Evolutionary conservation across 2,329 filamentous ascomycete species (phyloP), one percentile per base, ranked within the genome.

Genomic region (Aspergillus niger): DNA sequence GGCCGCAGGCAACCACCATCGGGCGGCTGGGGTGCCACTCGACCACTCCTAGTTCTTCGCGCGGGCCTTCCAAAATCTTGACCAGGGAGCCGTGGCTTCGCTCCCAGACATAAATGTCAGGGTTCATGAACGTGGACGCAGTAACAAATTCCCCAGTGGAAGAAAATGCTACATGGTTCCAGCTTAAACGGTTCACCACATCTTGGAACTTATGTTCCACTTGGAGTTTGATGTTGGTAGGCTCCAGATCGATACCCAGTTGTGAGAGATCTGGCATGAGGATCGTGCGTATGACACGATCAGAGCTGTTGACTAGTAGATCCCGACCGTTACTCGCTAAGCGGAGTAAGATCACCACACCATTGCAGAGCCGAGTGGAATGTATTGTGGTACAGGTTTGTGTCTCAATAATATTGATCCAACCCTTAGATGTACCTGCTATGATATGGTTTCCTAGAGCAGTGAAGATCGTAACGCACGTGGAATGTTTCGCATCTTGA

Each of bases 131-230:
- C 2, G 95, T 98, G 26, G 92, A 96, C 0, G 96, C 95, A 24
- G 92, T 92, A 43, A 99, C 92, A 73, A 98, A 98, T 77, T 99
- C 95, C 55, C 92, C 93, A 0, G 91, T 95, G 1, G 91, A 90
- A 71, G 92, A 96, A 75, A 99, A 98, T 0, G 93, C 92, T 60
- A 97, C 93, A 72, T 97, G 92, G 72, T 98, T 99, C 95, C 95
- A 99, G 6, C 91, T 92, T 11, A 98, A 80, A 48, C 91, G 88
- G 73, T 99, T 98, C 54, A 99, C 95, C 3, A 98, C 90, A 73
- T 99, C 96, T 76, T 98, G 93, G 70, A 98, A 99, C 73, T 97
- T 98, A 80, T 99, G 95, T 77, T 99, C 94, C 11, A 97, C 86
- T 43, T 95, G 91, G 43, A 99, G 82, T 69, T 94, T 89, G 70